A percentile compares a stretch with the other conserved stretches of the same genome.
Evolutionary conservation across 169 alveolate genomes (phyloP).

Genomic region (Cryptosporidium sp.): DNA sequence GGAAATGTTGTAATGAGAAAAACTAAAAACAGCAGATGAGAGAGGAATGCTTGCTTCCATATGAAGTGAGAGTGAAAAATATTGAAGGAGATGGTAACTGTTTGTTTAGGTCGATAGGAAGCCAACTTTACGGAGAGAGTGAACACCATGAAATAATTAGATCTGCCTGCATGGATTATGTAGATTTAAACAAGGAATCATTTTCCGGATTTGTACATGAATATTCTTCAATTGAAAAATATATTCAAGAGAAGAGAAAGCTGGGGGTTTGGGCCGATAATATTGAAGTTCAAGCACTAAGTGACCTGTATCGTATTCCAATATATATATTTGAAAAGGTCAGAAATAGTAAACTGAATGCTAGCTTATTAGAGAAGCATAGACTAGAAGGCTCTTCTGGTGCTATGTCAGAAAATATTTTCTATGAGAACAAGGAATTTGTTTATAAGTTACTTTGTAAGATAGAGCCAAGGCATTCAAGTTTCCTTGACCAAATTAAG

Average conservation of each 20-base stretch:
- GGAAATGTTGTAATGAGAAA: not conserved
- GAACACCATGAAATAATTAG: constrained; percentile 79
- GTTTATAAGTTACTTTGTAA: constrained; percentile 22
- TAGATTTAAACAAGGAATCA: constrained; percentile 78
- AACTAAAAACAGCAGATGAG: constrained; percentile 21
- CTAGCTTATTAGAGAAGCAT: not conserved
- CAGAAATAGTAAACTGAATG: not conserved
- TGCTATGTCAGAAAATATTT: not conserved
- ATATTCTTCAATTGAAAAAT: constrained; percentile 84
- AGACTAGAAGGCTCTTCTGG: not conserved
- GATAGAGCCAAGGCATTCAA: constrained; percentile 21
- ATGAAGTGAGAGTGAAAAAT: constrained; percentile 16
- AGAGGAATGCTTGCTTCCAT: constrained; percentile 12
- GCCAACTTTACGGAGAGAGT: constrained; percentile 82
- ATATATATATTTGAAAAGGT: constrained; percentile 16
- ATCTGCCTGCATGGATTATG: constrained; percentile 78
- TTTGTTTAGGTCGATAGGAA: constrained; percentile 83
- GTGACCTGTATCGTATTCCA: constrained; percentile 69
- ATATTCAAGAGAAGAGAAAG: constrained; percentile 78
- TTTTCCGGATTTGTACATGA: constrained; percentile 84
- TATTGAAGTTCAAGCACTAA: constrained; percentile 83
- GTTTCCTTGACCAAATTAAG: not conserved
- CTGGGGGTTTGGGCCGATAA: constrained; percentile 87
- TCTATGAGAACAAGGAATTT: not conserved
- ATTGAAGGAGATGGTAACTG: constrained; percentile 87